These are phyloP conservation scores for Beauveria pseudobassiana DNA, from an alignment of 2,329 filamentous ascomycete genomes.

Conservation along the genomic window DNA sequence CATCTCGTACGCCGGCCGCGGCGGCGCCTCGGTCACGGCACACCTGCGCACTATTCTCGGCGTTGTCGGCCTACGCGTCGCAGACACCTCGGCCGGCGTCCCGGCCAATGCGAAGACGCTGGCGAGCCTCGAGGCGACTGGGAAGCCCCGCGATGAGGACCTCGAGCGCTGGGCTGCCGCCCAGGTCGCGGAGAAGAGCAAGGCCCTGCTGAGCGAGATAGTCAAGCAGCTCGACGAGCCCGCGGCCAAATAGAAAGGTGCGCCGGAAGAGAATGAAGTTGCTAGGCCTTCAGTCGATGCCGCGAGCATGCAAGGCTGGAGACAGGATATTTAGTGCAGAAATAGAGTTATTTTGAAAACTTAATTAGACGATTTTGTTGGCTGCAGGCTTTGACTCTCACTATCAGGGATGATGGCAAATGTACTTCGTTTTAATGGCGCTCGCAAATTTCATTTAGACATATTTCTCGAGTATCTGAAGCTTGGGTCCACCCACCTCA, in stretches of 20 bases:
- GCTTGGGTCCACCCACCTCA: too few relatives aligned
- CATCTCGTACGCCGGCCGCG: conserved; percentile 43
- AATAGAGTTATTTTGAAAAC: too few relatives aligned
- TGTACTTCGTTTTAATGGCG: too few relatives aligned
- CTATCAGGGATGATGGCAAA: too few relatives aligned
- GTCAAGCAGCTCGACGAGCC: conserved; percentile 2
- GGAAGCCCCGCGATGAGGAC: conserved; percentile 1
- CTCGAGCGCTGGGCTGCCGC: conserved; percentile 4
- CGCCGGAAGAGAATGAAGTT: too few relatives aligned
- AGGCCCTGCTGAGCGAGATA: conserved; percentile 3
- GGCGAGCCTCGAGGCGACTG: background rate
- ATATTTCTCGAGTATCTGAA: too few relatives aligned
- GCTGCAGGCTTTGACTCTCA: too few relatives aligned
- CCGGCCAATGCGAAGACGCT: conserved; percentile 6
- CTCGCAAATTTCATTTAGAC: too few relatives aligned
- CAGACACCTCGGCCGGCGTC: background rate
- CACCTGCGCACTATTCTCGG: conserved; percentile 4
- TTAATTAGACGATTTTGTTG: too few relatives aligned
- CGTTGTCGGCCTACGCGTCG: conserved; percentile 1
- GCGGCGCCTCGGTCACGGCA: conserved; percentile 21
- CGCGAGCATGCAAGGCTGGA: background rate
- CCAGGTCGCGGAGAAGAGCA: background rate
- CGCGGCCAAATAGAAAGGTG: background rate
- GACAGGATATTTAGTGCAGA: too few relatives aligned
- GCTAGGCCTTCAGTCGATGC: background rate